Conservation (phyloP, 345 rosid genomes). For the Populus euphratica region DNA sequence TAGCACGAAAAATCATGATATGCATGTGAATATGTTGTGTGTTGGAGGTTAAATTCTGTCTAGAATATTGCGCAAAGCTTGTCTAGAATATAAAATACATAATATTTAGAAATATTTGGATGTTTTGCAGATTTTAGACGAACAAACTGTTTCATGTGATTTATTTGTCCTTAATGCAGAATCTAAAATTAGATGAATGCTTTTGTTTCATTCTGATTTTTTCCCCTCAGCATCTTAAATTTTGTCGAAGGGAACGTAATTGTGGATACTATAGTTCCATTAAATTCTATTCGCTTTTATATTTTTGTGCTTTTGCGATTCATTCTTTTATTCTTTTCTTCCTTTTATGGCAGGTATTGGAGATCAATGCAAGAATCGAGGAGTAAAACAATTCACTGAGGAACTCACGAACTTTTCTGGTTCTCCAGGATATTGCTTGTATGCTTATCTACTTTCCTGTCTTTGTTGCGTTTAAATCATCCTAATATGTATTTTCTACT, state of each 20-base stretch:
- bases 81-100: not conserved
- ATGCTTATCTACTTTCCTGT: constrained; percentile 24
- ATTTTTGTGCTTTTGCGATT: not conserved
- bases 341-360: constrained; percentile 57
- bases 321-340: not conserved
- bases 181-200: not conserved
- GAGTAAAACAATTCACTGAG: constrained; percentile 63
- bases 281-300: not conserved
- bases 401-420: constrained; percentile 54
- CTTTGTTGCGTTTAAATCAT: not conserved
- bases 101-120: not conserved
- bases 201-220: not conserved
- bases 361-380: constrained; percentile 61
- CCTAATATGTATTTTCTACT: not conserved
- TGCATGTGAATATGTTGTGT: not conserved
- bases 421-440: constrained; percentile 78
- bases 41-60: not conserved
- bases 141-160: not conserved
- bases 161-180: not conserved
- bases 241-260: not conserved
- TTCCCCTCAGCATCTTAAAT: not conserved
- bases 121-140: not conserved
- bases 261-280: not conserved
- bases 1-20: not conserved
- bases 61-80: not conserved